Evolutionary conservation across 2,329 filamentous ascomycete species (phyloP).

Genomic region (Sclerotinia glacialis): DNA sequence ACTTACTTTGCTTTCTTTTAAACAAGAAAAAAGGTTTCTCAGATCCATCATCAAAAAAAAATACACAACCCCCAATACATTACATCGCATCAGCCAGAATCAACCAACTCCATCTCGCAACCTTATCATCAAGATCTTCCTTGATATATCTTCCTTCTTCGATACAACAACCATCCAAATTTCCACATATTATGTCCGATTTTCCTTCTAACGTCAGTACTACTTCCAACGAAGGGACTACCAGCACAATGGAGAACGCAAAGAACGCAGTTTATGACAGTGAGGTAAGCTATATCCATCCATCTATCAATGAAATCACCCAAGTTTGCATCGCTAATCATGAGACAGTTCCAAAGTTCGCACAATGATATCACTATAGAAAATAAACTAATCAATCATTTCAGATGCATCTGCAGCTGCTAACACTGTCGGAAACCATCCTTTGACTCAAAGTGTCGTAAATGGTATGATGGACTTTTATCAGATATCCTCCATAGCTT

Average conservation of each 20-base stretch:
- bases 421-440: constrained; percentile 38
- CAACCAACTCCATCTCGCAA: neutral
- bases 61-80: neutral
- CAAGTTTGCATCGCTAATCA: constrained; percentile 9
- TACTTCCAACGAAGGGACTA: constrained; percentile 7
- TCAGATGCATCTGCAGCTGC: constrained; percentile 37
- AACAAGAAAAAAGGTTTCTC: neutral
- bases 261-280: constrained; percentile 21
- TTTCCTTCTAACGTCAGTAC: constrained; percentile 19
- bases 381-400: constrained; percentile 29
- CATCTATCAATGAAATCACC: neutral
- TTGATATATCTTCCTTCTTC: neutral
- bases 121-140: neutral
- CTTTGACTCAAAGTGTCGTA: constrained; percentile 37
- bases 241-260: constrained; percentile 18
- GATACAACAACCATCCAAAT: constrained; percentile 7
- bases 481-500: constrained; percentile 15
- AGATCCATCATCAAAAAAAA: neutral
- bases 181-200: constrained; percentile 9
- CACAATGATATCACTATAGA: neutral
- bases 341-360: constrained; percentile 10
- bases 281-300: constrained; percentile 18
- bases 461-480: constrained; percentile 33
- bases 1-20: neutral
- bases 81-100: neutral